phyloP scores from a whole-genome alignment of 1,139 yeast species.

The Geotrichum reessii region DNA sequence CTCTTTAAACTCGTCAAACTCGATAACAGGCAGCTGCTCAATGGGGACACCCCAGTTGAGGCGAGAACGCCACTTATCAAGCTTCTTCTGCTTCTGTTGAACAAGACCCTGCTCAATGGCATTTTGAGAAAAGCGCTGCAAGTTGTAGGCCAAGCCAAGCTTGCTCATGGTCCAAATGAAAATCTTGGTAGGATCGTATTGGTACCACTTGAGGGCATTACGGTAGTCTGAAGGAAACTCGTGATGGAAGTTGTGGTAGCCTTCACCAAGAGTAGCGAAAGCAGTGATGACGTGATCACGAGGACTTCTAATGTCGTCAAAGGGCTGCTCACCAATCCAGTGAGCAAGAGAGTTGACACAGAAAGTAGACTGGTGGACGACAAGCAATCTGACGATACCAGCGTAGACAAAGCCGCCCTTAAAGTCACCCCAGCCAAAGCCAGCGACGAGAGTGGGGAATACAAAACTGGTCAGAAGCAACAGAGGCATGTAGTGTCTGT shows the following conservation, averaged over 20 bases:
- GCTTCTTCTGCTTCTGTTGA: slow-evolving; percentile 95
- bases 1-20: slow-evolving; percentile 71
- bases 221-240: slow-evolving; percentile 98
- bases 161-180: slow-evolving; percentile 65
- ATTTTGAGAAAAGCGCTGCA: slow-evolving; percentile 89
- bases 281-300: slow-evolving; percentile 95
- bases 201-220: slow-evolving; percentile 97
- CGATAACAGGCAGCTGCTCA: slow-evolving; percentile 84
- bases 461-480: slow-evolving; percentile 65
- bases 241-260: slow-evolving; percentile 98
- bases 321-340: slow-evolving; percentile 97
- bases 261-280: slow-evolving; percentile 94
- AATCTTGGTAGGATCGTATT: slow-evolving; percentile 93
- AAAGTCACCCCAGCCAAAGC: slow-evolving; percentile 80
- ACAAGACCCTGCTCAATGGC: slow-evolving; percentile 94
- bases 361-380: slow-evolving; percentile 96
- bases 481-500: slow-evolving; percentile 73
- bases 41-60: slow-evolving; percentile 93
- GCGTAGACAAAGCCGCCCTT: slow-evolving; percentile 91
- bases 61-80: slow-evolving; percentile 69
- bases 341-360: slow-evolving; percentile 98
- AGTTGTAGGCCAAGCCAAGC: slow-evolving; percentile 81
- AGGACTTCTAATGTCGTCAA: slow-evolving; percentile 96
- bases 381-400: slow-evolving; percentile 74
- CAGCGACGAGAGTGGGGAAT: slow-evolving; percentile 72